phyloP scores from a whole-genome alignment of 176 grass and related monocot species.

The Poa annua region DNA sequence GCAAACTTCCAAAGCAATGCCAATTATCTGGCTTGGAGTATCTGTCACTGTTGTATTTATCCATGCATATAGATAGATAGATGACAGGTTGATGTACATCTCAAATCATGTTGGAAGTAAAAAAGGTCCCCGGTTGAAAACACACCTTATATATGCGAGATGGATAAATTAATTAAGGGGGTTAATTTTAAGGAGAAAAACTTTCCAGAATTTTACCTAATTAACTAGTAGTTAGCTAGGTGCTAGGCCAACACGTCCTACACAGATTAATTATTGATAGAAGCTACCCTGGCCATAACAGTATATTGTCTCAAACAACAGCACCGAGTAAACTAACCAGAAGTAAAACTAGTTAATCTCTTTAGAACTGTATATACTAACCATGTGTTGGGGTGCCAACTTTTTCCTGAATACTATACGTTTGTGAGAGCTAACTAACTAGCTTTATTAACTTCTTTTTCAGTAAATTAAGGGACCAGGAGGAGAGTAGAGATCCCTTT shows the following conservation, averaged over 20 bases:
- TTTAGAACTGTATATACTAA: not conserved
- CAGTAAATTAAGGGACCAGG: conserved; percentile 29
- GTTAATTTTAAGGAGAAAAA: not conserved
- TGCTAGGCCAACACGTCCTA: not conserved
- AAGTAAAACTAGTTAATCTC: not conserved
- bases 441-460: conserved; percentile 3
- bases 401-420: not conserved
- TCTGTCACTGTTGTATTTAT: conserved; percentile 35
- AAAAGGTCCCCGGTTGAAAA: conserved; percentile 21
- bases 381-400: not conserved
- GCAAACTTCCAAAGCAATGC: conserved; percentile 39
- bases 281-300: not conserved
- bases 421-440: not conserved
- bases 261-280: not conserved
- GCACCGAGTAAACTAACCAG: not conserved
- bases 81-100: conserved; percentile 33
- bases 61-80: not conserved
- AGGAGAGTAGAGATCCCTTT: conserved; percentile 8
- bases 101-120: conserved; percentile 52
- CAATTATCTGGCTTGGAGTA: conserved; percentile 39
- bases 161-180: not conserved
- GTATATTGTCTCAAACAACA: not conserved
- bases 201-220: not conserved
- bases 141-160: conserved; percentile 23
- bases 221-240: not conserved